phyloP scores from a whole-genome alignment of 495 filamentous ascomycete species.

The Terfezia boudieri region DNA sequence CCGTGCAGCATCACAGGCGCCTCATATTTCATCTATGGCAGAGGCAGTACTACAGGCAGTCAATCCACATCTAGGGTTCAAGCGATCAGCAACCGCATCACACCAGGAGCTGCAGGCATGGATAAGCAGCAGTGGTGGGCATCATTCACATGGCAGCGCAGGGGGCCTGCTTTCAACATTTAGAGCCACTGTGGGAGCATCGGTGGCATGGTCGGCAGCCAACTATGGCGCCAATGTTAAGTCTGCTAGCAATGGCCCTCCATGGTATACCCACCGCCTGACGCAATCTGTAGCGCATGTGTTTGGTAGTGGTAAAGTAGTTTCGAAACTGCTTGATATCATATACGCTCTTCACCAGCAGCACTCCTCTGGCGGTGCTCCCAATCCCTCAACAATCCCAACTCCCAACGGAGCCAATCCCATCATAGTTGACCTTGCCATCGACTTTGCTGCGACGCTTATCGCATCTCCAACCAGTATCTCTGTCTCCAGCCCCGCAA shows the following conservation, averaged over 20 bases:
- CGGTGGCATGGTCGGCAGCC: neutral
- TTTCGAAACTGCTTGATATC: too few species aligned
- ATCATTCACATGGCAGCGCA: neutral
- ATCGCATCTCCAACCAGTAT: too few species aligned
- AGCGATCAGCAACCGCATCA: neutral
- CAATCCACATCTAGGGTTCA: neutral
- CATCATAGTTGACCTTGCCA: too few species aligned
- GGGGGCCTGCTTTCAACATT: neutral
- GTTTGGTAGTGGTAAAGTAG: neutral
- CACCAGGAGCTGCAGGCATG: neutral
- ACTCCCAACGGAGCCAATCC: too few species aligned
- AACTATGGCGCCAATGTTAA: neutral
- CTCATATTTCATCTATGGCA: constrained; percentile 1
- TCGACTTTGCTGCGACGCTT: too few species aligned
- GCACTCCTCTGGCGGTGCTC: too few species aligned
- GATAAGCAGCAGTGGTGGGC: neutral
- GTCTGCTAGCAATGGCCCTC: neutral
- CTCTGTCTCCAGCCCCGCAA: too few species aligned
- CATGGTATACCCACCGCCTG: neutral
- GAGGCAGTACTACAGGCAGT: neutral
- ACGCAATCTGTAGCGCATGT: neutral
- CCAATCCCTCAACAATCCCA: too few species aligned
- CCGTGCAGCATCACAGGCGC: constrained; percentile 37
- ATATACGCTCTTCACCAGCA: too few species aligned
- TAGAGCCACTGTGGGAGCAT: neutral